Evolutionary conservation across 2,329 filamentous ascomycete genomes (phyloP).

Genomic region (Pezicula radicicola): DNA sequence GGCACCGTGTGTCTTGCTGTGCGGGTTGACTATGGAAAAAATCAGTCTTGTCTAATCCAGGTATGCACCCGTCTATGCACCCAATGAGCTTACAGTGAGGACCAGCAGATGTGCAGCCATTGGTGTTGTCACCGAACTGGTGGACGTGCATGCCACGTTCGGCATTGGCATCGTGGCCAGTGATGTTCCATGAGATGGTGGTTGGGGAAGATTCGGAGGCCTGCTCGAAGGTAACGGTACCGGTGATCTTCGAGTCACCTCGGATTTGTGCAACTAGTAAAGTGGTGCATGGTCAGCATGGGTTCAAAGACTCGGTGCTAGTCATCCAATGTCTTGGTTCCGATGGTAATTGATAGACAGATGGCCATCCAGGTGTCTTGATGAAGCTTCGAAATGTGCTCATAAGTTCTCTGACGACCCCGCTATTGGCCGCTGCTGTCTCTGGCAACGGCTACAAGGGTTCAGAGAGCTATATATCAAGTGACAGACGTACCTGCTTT

Average conservation of each 20-base stretch:
- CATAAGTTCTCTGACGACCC: constrained; percentile 51
- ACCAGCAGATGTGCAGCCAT: constrained; percentile 97
- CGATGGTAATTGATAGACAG: constrained; percentile 13
- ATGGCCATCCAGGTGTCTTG: constrained; percentile 42
- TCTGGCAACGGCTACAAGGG: constrained; percentile 5
- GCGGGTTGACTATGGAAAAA: constrained; percentile 78
- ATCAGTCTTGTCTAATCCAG: constrained; percentile 8
- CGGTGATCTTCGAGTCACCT: constrained; percentile 93
- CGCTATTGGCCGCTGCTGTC: constrained; percentile 18
- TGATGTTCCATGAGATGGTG: constrained; percentile 88
- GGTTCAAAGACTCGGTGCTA: constrained; percentile 4
- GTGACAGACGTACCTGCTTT: constrained; percentile 76
- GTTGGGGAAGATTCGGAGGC: constrained; percentile 76
- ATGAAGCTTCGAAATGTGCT: constrained; percentile 47
- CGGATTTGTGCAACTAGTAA: constrained; percentile 85
- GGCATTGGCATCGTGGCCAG: constrained; percentile 89
- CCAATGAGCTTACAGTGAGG: constrained; percentile 75
- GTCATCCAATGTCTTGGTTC: not conserved
- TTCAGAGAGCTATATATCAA: constrained; percentile 2
- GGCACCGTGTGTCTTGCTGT: constrained; percentile 87
- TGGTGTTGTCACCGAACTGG: constrained; percentile 99
- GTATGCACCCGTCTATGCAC: not conserved
- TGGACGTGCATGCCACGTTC: constrained; percentile 98
- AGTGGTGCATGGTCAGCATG: constrained; percentile 10
- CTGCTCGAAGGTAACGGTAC: constrained; percentile 95